phyloP scores from a whole-genome alignment of 2,329 filamentous ascomycete species.

The Neurospora crassa region DNA sequence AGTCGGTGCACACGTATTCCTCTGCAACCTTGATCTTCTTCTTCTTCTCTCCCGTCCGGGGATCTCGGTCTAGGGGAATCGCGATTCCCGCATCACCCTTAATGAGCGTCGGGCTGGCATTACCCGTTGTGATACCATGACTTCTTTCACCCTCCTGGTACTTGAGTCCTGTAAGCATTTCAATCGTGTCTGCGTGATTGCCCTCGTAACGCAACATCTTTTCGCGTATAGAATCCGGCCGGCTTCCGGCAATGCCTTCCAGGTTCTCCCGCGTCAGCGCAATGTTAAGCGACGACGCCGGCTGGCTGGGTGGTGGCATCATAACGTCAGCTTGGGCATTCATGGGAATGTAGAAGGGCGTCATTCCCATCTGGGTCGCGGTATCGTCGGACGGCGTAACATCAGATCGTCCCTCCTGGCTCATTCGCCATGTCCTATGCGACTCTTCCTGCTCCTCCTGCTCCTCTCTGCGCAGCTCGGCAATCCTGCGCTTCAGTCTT shows the following conservation, averaged over 20 bases:
- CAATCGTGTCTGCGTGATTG: conserved; percentile 74
- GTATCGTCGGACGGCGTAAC: conserved; percentile 40
- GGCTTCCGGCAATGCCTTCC: conserved; percentile 58
- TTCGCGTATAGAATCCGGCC: conserved; percentile 68
- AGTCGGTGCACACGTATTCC: conserved; percentile 94
- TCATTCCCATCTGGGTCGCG: conserved; percentile 15
- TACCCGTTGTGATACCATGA: conserved; percentile 78
- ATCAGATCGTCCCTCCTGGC: conserved; percentile 46
- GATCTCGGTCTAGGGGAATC: conserved; percentile 71
- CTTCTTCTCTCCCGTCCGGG: conserved; percentile 67
- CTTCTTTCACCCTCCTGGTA: conserved; percentile 86
- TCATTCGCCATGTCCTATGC: conserved; percentile 50
- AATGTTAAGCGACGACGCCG: conserved; percentile 48
- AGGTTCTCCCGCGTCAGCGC: conserved; percentile 72
- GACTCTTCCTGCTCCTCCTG: conserved; percentile 65
- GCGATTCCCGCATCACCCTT: conserved; percentile 80
- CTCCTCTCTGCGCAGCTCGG: conserved; percentile 77
- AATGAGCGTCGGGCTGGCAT: conserved; percentile 69
- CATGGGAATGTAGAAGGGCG: conserved; percentile 2
- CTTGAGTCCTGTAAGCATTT: conserved; percentile 81
- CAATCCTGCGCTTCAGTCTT: conserved; percentile 71
- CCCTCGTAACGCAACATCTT: conserved; percentile 79
- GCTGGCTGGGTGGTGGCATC: conserved; percentile 60
- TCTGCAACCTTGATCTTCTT: conserved; percentile 75
- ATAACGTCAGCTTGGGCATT: conserved; percentile 14